Evolutionary conservation across 345 rosid genomes (phyloP).

Genomic region (Salix koriyanagi): DNA sequence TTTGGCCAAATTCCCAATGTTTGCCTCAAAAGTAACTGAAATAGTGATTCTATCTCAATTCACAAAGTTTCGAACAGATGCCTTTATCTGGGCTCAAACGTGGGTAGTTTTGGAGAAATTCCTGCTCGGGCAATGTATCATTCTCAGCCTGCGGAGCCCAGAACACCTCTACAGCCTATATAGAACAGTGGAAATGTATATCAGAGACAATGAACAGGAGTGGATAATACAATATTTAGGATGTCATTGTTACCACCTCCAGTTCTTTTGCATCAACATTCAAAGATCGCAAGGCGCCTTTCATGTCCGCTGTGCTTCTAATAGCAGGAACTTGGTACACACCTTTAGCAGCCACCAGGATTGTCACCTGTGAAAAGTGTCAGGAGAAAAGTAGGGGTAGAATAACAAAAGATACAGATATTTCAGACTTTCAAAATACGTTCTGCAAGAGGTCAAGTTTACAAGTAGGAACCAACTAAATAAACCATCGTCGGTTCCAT

Average conservation of each 20-base stretch:
- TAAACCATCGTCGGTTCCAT: too few species aligned
- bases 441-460: too few species aligned
- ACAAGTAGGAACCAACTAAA: too few species aligned
- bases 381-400: not conserved
- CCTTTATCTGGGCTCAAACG: slow-evolving; percentile 8
- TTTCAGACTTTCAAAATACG: too few species aligned
- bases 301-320: slow-evolving; percentile 10
- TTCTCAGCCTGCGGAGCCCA: slow-evolving; percentile 34
- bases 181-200: not conserved
- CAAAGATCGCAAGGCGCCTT: slow-evolving; percentile 20
- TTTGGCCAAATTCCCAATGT: not conserved
- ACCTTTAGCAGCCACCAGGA: slow-evolving; percentile 14
- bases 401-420: too few species aligned
- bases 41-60: not conserved
- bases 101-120: slow-evolving; percentile 21
- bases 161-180: slow-evolving; percentile 33
- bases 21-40: not conserved
- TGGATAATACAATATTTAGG: too few species aligned
- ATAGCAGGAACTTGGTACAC: slow-evolving; percentile 8
- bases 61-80: not conserved
- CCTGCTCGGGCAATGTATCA: slow-evolving; percentile 27
- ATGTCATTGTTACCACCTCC: slow-evolving; percentile 1
- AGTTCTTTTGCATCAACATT: slow-evolving; percentile 3
- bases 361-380: slow-evolving; percentile 10
- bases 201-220: too few species aligned